Evolutionary conservation across 768 basidiomycete species (phyloP).

Genomic region (Xerocomus potaroensis): DNA sequence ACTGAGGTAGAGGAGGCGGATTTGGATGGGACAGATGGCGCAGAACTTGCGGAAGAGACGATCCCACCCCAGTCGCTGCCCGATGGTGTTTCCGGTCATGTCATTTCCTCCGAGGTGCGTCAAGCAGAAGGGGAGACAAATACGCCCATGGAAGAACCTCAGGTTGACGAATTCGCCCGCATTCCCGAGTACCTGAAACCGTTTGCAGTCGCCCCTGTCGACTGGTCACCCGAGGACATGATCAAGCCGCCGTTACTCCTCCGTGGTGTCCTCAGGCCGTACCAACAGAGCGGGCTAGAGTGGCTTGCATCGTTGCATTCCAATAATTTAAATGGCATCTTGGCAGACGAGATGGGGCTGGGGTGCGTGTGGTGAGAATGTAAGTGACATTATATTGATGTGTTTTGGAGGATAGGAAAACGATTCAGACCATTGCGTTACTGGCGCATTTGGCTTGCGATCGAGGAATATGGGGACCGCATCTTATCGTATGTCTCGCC

Average conservation of each 20-base stretch:
- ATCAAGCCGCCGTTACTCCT: slow-evolving; percentile 69
- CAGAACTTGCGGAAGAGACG: neutral
- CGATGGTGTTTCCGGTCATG: neutral
- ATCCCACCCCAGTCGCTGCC: neutral
- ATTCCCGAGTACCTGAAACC: slow-evolving; percentile 57
- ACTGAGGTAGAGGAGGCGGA: neutral
- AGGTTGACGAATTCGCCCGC: slow-evolving; percentile 32
- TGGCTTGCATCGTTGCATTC: slow-evolving; percentile 89
- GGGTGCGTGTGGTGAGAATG: slow-evolving; percentile 53
- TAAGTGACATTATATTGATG: neutral
- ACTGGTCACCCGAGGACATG: slow-evolving; percentile 57
- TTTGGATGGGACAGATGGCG: neutral
- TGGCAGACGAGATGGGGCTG: slow-evolving; percentile 93
- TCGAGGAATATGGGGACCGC: slow-evolving; percentile 87
- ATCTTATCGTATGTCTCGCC: slow-evolving; percentile 62
- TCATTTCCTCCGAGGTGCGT: neutral
- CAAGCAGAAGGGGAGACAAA: slow-evolving; percentile 4
- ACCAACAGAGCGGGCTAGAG: slow-evolving; percentile 89
- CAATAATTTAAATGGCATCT: slow-evolving; percentile 76
- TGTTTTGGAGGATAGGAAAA: slow-evolving; percentile 60
- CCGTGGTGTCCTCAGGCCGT: slow-evolving; percentile 85
- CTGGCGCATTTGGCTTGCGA: slow-evolving; percentile 91
- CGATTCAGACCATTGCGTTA: slow-evolving; percentile 93
- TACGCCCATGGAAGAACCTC: slow-evolving; percentile 36
- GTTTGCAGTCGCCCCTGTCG: slow-evolving; percentile 67